Base-by-base conservation (phyloP, 768 basidiomycete species). In the Pleurotus tuoliensis region DNA sequence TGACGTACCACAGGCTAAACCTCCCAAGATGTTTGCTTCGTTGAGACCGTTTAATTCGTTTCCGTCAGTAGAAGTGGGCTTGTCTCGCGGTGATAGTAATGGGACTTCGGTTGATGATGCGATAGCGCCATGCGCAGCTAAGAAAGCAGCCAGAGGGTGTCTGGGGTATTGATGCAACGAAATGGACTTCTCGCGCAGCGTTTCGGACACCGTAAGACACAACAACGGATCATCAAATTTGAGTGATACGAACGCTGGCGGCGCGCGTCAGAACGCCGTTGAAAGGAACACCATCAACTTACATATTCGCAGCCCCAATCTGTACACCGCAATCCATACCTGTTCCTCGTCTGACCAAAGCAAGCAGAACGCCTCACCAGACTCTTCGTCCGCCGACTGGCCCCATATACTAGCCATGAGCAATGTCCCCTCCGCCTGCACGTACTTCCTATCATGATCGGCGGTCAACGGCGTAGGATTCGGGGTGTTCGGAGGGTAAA, bases 141-240 rank as follows among this genome's bases (percentile, higher is more conserved):
- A 62, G 59, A 72, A 81, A 39, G 58, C 49, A 9, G 73, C 63
- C 3, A 83, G 68, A 4, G 81, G 80, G 60, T 80, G 76, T 7
- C 73, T 71, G 7, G 74, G 66, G n/a, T 53, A 53, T 43, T 74
- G 73, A 4, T 69, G 65, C 1, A 78, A 62, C 12, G 78, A 69
- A 5, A 90, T 66, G 0, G 87, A 82, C 63, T 84, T 90, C 20
- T 95, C 92, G 48, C 94, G 82, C n/a, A 96, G 73, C 0, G 94
- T 97, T n/a, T 86, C 79, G 2, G 90, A 92, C 3, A 87, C 78
- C 0, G 94, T 97, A 25, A 97, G 70, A 63, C 88, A 93, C 24
- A 97, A 79, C 9, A 96, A 69, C 8, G 94, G 94, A 58, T 94
- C 83, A 2, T 74, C 63, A 47, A 88, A 81, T 34, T 79, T 75